Evolutionary conservation across 108 stramenopile genomes (phyloP).

Genomic region (Skeletonema grethae): DNA sequence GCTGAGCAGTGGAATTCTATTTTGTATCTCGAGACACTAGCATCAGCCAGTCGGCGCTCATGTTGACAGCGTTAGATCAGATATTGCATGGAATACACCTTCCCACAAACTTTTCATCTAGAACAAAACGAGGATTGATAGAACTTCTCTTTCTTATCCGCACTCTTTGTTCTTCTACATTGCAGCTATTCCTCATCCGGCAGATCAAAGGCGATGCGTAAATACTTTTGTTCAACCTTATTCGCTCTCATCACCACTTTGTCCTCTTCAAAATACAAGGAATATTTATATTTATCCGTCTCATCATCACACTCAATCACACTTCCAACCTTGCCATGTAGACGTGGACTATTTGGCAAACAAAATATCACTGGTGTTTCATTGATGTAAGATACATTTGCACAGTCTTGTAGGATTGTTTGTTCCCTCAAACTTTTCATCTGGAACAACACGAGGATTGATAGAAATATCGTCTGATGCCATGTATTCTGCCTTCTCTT

Average conservation of each 20-base stretch:
- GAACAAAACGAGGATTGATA: too few species aligned
- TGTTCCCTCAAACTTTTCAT: background rate
- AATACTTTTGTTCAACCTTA: too few species aligned
- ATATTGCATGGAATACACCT: background rate
- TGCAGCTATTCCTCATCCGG: background rate
- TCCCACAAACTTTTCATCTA: too few species aligned
- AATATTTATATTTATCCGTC: background rate
- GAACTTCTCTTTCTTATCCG: too few species aligned
- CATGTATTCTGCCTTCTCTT: too few species aligned
- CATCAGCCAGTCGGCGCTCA: too few species aligned
- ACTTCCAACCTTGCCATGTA: background rate
- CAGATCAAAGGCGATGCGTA: background rate
- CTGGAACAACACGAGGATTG: too few species aligned
- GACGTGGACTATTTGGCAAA: background rate
- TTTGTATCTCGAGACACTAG: too few species aligned
- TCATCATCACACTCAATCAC: background rate
- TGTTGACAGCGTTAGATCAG: too few species aligned
- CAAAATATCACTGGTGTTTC: background rate
- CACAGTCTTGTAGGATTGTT: background rate
- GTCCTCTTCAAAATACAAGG: background rate
- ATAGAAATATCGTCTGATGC: too few species aligned
- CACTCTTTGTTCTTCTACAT: too few species aligned
- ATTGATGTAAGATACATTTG: background rate
- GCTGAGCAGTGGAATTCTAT: too few species aligned
- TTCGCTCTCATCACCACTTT: background rate